These are phyloP conservation scores for Kodamaea neixiangensis DNA, from an alignment of 805 yeast species.

Conservation along the genomic window DNA sequence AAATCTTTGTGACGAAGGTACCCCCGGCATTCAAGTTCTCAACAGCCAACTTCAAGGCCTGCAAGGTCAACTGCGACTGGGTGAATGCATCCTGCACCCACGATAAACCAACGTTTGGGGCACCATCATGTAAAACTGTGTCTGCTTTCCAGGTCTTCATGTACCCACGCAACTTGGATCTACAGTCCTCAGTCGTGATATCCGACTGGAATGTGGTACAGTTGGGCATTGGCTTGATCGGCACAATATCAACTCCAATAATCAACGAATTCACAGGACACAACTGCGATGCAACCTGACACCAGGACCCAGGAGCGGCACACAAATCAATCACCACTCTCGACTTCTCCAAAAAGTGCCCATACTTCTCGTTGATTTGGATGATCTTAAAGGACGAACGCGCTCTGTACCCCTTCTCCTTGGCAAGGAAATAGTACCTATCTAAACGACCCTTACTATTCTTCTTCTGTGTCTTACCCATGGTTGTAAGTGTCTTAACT, in stretches of 20 bases:
- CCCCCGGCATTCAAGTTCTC: slow-evolving; percentile 93
- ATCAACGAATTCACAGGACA: slow-evolving; percentile 93
- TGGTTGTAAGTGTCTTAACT: slow-evolving; percentile 22
- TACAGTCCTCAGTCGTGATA: slow-evolving; percentile 97
- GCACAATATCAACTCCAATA: slow-evolving; percentile 98
- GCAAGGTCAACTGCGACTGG: slow-evolving; percentile 92
- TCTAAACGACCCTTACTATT: slow-evolving; percentile 99
- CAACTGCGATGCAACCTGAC: slow-evolving; percentile 94
- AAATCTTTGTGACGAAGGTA: slow-evolving; percentile 92
- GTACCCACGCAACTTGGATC: slow-evolving; percentile 90
- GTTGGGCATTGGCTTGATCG: slow-evolving; percentile 94
- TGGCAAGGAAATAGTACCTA: slow-evolving; percentile 93
- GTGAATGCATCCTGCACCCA: slow-evolving; percentile 99
- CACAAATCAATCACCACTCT: slow-evolving; percentile 96
- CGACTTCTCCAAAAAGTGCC: slow-evolving; percentile 90
- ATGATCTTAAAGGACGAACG: slow-evolving; percentile 96
- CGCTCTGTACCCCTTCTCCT: slow-evolving; percentile 97
- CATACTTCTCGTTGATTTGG: slow-evolving; percentile 95
- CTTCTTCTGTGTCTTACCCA: slow-evolving; percentile 94
- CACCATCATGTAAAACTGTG: slow-evolving; percentile 98
- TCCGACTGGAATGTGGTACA: slow-evolving; percentile 94
- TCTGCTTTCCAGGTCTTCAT: slow-evolving; percentile 99
- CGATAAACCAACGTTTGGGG: slow-evolving; percentile 99
- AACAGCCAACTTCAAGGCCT: slow-evolving; percentile 90
- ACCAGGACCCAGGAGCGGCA: slow-evolving; percentile 99